Conservation (phyloP, 805 yeast genomes). For the Candida ponderosae region DNA sequence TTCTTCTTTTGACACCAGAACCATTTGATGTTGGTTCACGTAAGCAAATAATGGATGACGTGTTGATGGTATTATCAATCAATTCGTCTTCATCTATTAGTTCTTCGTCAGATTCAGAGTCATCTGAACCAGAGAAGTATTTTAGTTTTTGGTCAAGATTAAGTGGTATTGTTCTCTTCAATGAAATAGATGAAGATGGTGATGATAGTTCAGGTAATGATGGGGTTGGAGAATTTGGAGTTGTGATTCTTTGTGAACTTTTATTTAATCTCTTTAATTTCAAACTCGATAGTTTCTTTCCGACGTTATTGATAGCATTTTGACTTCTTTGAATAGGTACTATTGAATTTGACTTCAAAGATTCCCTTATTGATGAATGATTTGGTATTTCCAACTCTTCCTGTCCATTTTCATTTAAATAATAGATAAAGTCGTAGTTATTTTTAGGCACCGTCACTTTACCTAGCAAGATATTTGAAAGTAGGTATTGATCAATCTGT, state of each 20-base stretch:
- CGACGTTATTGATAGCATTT: slow-evolving; percentile 6
- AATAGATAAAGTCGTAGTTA: slow-evolving; percentile 18
- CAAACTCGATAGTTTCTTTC: slow-evolving; percentile 18
- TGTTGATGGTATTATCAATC: slow-evolving; percentile 24
- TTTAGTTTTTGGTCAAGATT: slow-evolving; percentile 13
- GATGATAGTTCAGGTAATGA: slow-evolving; percentile 12
- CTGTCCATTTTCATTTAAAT: slow-evolving; percentile 8
- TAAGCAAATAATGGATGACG: slow-evolving; percentile 27
- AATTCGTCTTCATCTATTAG: slow-evolving; percentile 32
- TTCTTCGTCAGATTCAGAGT: slow-evolving; percentile 16
- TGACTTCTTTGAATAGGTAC: slow-evolving; percentile 1
- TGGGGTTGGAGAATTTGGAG: slow-evolving; percentile 5
- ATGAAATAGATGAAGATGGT: neutral
- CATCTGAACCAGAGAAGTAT: slow-evolving; percentile 13
- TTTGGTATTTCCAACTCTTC: slow-evolving; percentile 17
- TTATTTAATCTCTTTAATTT: slow-evolving; percentile 18
- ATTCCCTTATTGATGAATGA: slow-evolving; percentile 13
- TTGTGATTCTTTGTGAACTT: neutral
- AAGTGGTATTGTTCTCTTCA: neutral
- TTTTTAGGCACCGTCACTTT: slow-evolving; percentile 13
- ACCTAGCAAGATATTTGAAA: slow-evolving; percentile 17
- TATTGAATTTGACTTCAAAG: slow-evolving; percentile 9
- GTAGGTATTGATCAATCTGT: slow-evolving; percentile 16
- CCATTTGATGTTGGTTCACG: slow-evolving; percentile 52
- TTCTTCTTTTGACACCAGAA: slow-evolving; percentile 51